phyloP scores from a whole-genome alignment of 78 protist genomes.

The Dictyostelium purpureum region DNA sequence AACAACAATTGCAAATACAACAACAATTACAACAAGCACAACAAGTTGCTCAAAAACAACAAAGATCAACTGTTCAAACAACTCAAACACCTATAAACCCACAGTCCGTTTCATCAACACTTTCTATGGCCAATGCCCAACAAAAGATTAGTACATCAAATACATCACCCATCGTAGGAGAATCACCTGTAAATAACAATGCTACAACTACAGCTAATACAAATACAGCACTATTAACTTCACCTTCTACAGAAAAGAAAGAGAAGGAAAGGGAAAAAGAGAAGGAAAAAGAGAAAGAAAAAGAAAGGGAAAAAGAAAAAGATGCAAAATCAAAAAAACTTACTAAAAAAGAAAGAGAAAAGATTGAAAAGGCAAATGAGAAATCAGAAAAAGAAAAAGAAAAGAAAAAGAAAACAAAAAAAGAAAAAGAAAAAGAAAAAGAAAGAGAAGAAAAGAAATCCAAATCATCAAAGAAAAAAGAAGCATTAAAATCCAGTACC shows the following conservation, averaged over 20 bases:
- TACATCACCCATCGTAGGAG: neutral
- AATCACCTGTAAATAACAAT: too few species aligned
- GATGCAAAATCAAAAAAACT: neutral
- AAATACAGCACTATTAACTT: too few species aligned
- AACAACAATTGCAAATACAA: neutral
- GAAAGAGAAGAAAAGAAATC: neutral
- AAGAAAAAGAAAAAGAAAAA: conserved; percentile 1
- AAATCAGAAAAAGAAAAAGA: neutral
- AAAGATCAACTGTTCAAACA: neutral
- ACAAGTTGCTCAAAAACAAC: neutral
- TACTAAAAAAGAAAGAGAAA: neutral
- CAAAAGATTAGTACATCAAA: neutral
- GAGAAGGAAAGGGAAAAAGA: neutral
- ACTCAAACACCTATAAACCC: neutral
- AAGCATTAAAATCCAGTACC: neutral
- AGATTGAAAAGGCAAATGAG: too few species aligned
- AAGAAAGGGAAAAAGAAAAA: neutral
- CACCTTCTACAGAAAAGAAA: neutral
- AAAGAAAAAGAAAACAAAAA: neutral
- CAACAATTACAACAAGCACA: neutral
- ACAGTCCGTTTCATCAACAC: neutral
- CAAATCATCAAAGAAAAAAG: neutral
- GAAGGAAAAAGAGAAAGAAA: neutral
- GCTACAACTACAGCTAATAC: too few species aligned
- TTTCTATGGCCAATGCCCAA: too few species aligned